Base-by-base conservation (phyloP, 345 rosid genomes). In the Eucalyptus pumila region DNA sequence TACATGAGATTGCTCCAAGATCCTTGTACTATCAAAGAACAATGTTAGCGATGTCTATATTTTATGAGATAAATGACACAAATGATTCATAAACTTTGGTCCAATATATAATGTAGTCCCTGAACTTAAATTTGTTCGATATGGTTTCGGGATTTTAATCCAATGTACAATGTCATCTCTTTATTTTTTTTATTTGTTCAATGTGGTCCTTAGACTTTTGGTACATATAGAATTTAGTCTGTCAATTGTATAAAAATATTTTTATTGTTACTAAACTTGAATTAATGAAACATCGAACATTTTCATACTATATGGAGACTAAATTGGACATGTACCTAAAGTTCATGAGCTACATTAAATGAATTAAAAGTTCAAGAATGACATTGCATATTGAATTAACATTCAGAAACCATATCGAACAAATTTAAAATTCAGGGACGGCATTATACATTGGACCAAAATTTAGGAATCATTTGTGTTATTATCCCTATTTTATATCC, bases 361-460 rank as follows among this genome's bases (percentile, higher is more conserved):
- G 6, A 56, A 56, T 56, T 26, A 56, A 56, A 56, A 56, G 13
- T 56, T 56, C 6, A 56, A 56, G 7, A 3, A 56, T 9, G 14
- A 24, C 30, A 56, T 56, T 56, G 30, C 6, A 26, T 24, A 56
- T 56, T 56, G 30, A 11, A 26, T 24, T 56, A 24, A 56, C 1
- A 23, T 56, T 23, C 3, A 10, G 0, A 26, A 26, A 56, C 0
- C 13, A 56, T 56, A 56, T 56, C 3, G 0, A 24, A 56, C 14
- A 56, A 56, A 11, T 56, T 56, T 4, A 24, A 56, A 24, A 10
- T 56, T 56, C 3, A 4, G 3, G 62, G 30, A 56, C 1, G 5
- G 2, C 30, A 56, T 56, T 10, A 26, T 6, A 9, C 6, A 56
- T 56, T 56, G 2, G 6, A 56, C 13, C 30, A 23, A 56, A 56